These are phyloP conservation scores for Cyberlindnera xishuangbannaensis DNA, from an alignment of 805 yeast genomes.

Conservation along the genomic window DNA sequence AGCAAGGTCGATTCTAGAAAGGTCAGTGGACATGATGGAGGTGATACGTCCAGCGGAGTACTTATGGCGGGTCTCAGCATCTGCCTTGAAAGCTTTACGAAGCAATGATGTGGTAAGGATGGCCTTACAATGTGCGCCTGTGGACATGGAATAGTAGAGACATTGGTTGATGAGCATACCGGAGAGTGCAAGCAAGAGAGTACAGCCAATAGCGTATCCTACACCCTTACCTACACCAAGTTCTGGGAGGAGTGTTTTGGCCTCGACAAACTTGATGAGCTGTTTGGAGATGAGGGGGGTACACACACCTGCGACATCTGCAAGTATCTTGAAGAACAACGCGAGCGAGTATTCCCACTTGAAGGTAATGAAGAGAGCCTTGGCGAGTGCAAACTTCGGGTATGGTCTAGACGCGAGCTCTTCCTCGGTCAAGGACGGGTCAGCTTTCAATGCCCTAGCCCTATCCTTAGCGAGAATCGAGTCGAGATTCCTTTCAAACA, in stretches of 20 bases:
- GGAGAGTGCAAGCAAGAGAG: constrained; percentile 34
- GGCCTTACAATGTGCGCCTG: constrained; percentile 65
- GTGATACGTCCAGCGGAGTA: constrained; percentile 62
- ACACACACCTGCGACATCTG: constrained; percentile 43
- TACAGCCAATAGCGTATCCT: constrained; percentile 54
- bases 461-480: constrained; percentile 29
- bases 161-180: constrained; percentile 44
- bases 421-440: constrained; percentile 33
- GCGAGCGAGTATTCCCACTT: constrained; percentile 37
- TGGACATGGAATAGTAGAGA: constrained; percentile 43
- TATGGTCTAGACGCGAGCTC: constrained; percentile 38
- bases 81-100: constrained; percentile 56
- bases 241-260: constrained; percentile 33
- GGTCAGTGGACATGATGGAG: constrained; percentile 70
- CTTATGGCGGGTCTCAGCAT: constrained; percentile 44
- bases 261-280: constrained; percentile 49
- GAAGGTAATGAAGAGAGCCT: constrained; percentile 46
- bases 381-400: constrained; percentile 33
- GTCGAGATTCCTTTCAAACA: constrained; percentile 32
- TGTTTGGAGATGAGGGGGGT: constrained; percentile 51
- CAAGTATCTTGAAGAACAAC: constrained; percentile 35
- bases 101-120: constrained; percentile 60
- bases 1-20: constrained; percentile 68
- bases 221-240: constrained; percentile 42
- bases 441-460: constrained; percentile 24